These are phyloP conservation scores for Mycena belliarum DNA, from an alignment of 768 basidiomycete species.

Conservation along the genomic window DNA sequence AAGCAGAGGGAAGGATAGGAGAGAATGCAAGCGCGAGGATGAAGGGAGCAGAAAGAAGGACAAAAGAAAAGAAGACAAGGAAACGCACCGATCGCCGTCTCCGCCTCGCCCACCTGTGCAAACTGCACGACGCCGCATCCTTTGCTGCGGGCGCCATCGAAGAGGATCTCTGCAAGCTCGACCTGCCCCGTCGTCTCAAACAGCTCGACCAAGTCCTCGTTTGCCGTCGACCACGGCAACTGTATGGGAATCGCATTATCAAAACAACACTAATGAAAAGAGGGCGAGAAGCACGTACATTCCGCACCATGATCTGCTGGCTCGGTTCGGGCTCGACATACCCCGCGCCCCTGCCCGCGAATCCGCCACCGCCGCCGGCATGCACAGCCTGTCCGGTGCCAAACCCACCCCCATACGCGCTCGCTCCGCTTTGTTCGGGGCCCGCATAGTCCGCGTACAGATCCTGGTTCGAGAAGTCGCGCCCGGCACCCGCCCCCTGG, in stretches of 20 bases:
- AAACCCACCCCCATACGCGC: constrained; percentile 35
- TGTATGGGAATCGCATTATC: constrained; percentile 30
- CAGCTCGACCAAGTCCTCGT: constrained; percentile 96
- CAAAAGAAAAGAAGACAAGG: not conserved
- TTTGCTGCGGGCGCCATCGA: constrained; percentile 89
- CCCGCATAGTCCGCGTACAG: constrained; percentile 93
- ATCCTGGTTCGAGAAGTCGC: constrained; percentile 85
- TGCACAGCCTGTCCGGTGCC: constrained; percentile 32
- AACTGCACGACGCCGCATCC: constrained; percentile 97
- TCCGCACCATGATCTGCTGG: constrained; percentile 97
- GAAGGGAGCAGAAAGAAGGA: too few species aligned
- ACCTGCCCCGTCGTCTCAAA: constrained; percentile 98
- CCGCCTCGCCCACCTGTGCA: constrained; percentile 81
- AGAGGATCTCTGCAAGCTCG: constrained; percentile 91
- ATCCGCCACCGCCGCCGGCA: constrained; percentile 34
- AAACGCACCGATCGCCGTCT: constrained; percentile 88
- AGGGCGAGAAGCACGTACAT: constrained; percentile 61
- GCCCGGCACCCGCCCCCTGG: constrained; percentile 52
- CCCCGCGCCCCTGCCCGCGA: constrained; percentile 33
- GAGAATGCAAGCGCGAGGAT: not conserved
- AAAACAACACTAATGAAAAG: not conserved
- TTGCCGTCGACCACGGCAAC: constrained; percentile 99
- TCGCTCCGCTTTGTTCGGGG: constrained; percentile 66
- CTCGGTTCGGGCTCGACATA: constrained; percentile 77
- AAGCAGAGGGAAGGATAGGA: not conserved